These are phyloP conservation scores for Brassica balearica DNA, from an alignment of 441 rosid genomes.

Conservation along the genomic window DNA sequence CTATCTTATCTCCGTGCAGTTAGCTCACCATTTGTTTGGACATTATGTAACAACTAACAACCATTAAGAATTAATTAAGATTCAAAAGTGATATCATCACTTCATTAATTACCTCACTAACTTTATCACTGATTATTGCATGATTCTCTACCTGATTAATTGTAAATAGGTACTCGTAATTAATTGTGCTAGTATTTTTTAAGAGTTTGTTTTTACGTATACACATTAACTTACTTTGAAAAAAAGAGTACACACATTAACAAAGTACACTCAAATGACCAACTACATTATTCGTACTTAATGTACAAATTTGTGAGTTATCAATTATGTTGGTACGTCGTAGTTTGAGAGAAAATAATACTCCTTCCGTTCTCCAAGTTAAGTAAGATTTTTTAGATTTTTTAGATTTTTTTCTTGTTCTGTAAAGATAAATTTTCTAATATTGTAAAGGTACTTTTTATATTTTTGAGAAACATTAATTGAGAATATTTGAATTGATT, in stretches of 20 bases:
- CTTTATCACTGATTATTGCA: constrained; percentile 10
- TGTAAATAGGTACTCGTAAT: not conserved
- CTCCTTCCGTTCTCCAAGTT: no score
- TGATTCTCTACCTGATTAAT: constrained; percentile 6
- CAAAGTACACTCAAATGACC: not conserved
- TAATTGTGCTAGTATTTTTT: not conserved
- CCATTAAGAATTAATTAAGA: constrained; percentile 11
- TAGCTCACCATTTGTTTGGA: constrained; percentile 23
- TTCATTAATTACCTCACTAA: constrained; percentile 31
- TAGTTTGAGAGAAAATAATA: not conserved
- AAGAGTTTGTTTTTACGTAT: not conserved
- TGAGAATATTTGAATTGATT: no score
- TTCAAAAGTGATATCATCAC: constrained; percentile 32
- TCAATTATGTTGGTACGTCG: not conserved
- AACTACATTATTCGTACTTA: not conserved
- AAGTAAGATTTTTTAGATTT: no score
- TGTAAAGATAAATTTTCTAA: no score
- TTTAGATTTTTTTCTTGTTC: no score
- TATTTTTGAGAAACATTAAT: no score
- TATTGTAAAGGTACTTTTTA: no score
- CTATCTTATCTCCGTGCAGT: constrained; percentile 3
- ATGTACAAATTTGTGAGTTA: not conserved
- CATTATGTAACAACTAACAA: constrained; percentile 26
- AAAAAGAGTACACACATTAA: not conserved
- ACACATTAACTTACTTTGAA: no score